phyloP scores from a whole-genome alignment of 2,329 filamentous ascomycete genomes.

The Catunica adiposa region DNA sequence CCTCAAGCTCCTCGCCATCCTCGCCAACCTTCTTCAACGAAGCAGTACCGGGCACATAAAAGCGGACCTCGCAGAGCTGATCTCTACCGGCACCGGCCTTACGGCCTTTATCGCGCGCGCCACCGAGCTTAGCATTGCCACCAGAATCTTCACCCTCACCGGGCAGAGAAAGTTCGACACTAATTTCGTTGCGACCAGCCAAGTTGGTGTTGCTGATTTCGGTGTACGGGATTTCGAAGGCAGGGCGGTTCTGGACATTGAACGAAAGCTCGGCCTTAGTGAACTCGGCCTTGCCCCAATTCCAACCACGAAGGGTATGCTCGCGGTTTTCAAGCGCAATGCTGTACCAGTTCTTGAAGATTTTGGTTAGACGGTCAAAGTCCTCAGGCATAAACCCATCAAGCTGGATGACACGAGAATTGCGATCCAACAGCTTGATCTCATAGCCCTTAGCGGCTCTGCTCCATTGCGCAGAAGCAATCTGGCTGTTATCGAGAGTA shows the following conservation, averaged over 20 bases:
- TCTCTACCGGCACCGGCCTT: slow-evolving; percentile 81
- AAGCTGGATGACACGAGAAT: slow-evolving; percentile 73
- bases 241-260: slow-evolving; percentile 90
- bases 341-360: slow-evolving; percentile 98
- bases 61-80: slow-evolving; percentile 94
- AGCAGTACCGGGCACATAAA: slow-evolving; percentile 88
- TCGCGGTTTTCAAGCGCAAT: slow-evolving; percentile 83
- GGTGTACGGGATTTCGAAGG: slow-evolving; percentile 92
- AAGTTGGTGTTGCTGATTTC: slow-evolving; percentile 97
- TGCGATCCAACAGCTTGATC: slow-evolving; percentile 75
- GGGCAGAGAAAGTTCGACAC: slow-evolving; percentile 77
- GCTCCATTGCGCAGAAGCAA: slow-evolving; percentile 84
- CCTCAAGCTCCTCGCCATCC: slow-evolving; percentile 46
- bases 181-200: slow-evolving; percentile 93
- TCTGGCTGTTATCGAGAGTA: slow-evolving; percentile 75
- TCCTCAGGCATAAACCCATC: slow-evolving; percentile 94
- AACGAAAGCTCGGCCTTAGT: slow-evolving; percentile 88
- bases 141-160: slow-evolving; percentile 54
- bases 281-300: slow-evolving; percentile 98
- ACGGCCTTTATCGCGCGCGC: slow-evolving; percentile 60
- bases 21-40: slow-evolving; percentile 51
- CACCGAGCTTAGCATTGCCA: slow-evolving; percentile 51
- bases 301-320: slow-evolving; percentile 91
- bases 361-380: slow-evolving; percentile 73
- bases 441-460: slow-evolving; percentile 83